Percentiles rank a stretch among this genome's conserved stretches.
Evolutionary conservation across 2,329 filamentous ascomycete genomes (phyloP).

Genomic region (Alternaria conjuncta): DNA sequence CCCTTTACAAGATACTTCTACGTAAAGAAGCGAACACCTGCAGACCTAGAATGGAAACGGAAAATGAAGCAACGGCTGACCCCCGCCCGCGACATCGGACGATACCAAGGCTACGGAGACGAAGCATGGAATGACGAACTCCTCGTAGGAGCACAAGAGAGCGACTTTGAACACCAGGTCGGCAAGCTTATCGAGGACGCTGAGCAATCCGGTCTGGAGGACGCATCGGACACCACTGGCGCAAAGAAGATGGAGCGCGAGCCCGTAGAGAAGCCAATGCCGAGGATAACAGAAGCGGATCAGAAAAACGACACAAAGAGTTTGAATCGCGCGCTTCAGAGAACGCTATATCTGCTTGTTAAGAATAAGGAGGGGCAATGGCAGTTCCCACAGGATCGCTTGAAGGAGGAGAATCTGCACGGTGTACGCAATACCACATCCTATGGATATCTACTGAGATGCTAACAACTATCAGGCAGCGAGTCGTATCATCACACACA

Average conservation of each 20-base stretch:
- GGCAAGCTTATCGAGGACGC: slow-evolving; percentile 78
- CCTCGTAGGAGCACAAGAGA: slow-evolving; percentile 73
- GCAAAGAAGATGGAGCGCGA: slow-evolving; percentile 59
- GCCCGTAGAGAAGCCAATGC: slow-evolving; percentile 72
- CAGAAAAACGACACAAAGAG: slow-evolving; percentile 74
- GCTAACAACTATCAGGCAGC: slow-evolving; percentile 69
- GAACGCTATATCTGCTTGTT: slow-evolving; percentile 88
- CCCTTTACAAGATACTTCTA: slow-evolving; percentile 93
- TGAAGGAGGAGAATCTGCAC: slow-evolving; percentile 79
- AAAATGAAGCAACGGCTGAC: slow-evolving; percentile 80
- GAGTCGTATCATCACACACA: slow-evolving; percentile 75
- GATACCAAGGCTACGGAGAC: slow-evolving; percentile 76
- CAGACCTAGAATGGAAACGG: slow-evolving; percentile 86
- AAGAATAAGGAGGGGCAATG: slow-evolving; percentile 74
- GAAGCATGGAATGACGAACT: slow-evolving; percentile 92
- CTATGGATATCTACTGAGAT: background rate
- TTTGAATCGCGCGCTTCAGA: slow-evolving; percentile 78
- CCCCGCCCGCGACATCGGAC: slow-evolving; percentile 82
- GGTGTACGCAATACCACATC: slow-evolving; percentile 65
- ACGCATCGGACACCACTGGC: slow-evolving; percentile 43
- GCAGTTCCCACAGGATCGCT: slow-evolving; percentile 78
- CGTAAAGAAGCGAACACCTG: slow-evolving; percentile 87
- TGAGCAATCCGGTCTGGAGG: slow-evolving; percentile 59
- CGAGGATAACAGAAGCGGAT: slow-evolving; percentile 80
- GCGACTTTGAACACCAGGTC: slow-evolving; percentile 68